These are phyloP conservation scores for Nannochloropsis oceanica DNA, from an alignment of 108 stramenopile species.

Conservation along the genomic window DNA sequence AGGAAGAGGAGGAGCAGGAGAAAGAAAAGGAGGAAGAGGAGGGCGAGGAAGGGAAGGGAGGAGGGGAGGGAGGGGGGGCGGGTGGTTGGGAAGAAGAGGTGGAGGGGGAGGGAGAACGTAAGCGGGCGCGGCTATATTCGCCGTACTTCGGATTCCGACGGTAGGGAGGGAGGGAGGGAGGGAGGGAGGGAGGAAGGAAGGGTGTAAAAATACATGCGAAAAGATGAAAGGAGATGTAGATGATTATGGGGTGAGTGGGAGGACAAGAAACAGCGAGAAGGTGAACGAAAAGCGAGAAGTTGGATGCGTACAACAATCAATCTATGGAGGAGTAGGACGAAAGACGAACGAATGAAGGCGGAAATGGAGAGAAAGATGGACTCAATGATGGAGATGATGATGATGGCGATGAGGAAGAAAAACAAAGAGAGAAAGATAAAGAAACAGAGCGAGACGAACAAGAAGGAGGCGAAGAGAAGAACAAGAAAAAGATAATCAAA, in stretches of 20 bases:
- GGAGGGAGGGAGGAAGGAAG: not conserved
- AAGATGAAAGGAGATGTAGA: not conserved
- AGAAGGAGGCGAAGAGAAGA: not conserved
- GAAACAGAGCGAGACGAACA: not conserved
- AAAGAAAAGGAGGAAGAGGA: not conserved
- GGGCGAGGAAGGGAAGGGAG: not conserved
- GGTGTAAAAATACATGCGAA: not conserved
- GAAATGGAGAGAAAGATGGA: not conserved
- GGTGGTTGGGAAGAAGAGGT: not conserved
- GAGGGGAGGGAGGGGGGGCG: not conserved
- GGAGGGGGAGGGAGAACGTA: not conserved
- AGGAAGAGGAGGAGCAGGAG: not conserved
- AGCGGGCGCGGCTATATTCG: not conserved
- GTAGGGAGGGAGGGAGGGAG: not conserved
- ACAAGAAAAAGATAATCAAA: not conserved
- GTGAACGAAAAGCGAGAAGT: not conserved
- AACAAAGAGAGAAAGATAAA: not conserved
- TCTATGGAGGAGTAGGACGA: not conserved
- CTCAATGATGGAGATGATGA: not conserved
- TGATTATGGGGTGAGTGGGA: not conserved
- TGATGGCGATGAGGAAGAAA: not conserved
- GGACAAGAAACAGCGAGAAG: not conserved
- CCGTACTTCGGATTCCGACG: not conserved
- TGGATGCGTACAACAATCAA: not conserved
- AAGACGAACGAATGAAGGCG: not conserved